These are phyloP conservation scores for Tephrocybe sp. DNA, from an alignment of 768 basidiomycete genomes.

Conservation along the genomic window DNA sequence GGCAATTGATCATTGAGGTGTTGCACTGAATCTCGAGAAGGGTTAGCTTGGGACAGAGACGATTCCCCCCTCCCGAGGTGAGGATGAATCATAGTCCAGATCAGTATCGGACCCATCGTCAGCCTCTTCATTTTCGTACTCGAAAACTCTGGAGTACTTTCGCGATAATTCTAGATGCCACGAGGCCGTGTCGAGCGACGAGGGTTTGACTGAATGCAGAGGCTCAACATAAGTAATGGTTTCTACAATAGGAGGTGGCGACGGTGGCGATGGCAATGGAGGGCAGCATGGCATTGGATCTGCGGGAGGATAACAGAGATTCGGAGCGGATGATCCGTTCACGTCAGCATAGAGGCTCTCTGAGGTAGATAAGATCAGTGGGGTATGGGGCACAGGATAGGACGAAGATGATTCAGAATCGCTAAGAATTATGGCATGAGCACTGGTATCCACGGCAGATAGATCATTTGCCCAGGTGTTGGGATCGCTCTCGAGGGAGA, in stretches of 20 bases:
- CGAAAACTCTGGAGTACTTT: not conserved
- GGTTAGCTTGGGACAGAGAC: not conserved
- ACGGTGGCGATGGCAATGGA: not conserved
- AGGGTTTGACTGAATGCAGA: not conserved
- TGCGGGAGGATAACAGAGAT: no score
- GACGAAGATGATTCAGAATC: no score
- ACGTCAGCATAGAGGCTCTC: no score
- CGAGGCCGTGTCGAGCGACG: constrained; percentile 6
- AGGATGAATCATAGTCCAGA: not conserved
- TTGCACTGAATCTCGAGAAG: constrained; percentile 5
- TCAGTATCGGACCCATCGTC: not conserved
- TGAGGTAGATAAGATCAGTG: no score
- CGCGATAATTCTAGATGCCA: not conserved
- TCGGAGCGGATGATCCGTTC: no score
- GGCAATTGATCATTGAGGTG: constrained; percentile 5
- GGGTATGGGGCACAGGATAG: no score
- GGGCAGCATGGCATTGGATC: no score
- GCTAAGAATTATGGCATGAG: not conserved
- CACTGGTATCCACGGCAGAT: not conserved
- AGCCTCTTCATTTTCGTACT: constrained; percentile 3
- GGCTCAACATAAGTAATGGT: not conserved
- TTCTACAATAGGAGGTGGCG: not conserved
- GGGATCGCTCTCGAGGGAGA: not conserved
- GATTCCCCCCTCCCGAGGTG: constrained; percentile 1
- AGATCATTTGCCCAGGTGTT: no score